Evolutionary conservation across 257 asterid species (phyloP), one percentile per base, ranked within the genome.

Genomic region (Plantago elongata): DNA sequence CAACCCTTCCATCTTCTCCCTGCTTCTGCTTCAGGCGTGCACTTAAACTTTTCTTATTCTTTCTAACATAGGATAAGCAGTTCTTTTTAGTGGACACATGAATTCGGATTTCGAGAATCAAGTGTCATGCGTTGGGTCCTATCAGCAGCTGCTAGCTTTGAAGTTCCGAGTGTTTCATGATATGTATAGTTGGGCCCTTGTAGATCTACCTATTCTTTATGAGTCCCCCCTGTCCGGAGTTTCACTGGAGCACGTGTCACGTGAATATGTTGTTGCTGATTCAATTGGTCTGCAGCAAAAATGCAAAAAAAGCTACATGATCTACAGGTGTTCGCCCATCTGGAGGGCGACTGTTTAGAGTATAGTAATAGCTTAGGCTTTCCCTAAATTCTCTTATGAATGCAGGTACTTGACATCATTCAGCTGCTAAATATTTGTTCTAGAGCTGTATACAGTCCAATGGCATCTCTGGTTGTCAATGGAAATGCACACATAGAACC

Each of bases 251-350:
- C 59, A 75, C 77, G 72, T 60, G 95, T 89, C 59, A 75, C 77
- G 72, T 60, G 95, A 82, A 72, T 84, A 69, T 80, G 65, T 76
- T 79, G 81, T 82, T 82, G 94, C 84, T 76, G 94, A 77, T 74
- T 78, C 77, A 64, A 63, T 81, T 82, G 84, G 79, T 80, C 78
- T 77, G 81, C 83, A 59, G 72, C 88, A 64, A 75, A 22, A 72
- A 78, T 72, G 82, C 81, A 79, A 63, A 85, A 74, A 70, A 74
- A 71, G 83, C 86, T 73, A 61, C 82, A 60, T 70, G 86, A 69
- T 74, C 76, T 81, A 79, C 87, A 60, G 83, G 79, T 74, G 76
- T 80, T 79, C 70, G 81, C 93, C 89, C 79, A 51, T 65, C 65
- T 70, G 74, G 80, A 74, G 86, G 90, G 85, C 83, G 69, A 77